These are phyloP conservation scores for Brasilioporus rufonigricans DNA, from an alignment of 768 basidiomycete genomes.

Conservation along the genomic window DNA sequence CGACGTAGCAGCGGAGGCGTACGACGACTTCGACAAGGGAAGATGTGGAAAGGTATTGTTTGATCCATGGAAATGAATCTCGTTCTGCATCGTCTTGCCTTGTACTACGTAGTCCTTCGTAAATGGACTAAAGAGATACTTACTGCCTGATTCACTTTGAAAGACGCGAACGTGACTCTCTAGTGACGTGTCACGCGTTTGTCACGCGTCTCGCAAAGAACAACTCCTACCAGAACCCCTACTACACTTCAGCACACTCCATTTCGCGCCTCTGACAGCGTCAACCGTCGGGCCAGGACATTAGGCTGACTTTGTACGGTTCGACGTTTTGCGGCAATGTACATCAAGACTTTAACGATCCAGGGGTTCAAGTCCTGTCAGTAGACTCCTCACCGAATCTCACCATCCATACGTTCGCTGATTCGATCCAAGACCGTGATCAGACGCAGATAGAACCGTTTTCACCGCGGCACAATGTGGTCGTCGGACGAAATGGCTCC, in stretches of 20 bases:
- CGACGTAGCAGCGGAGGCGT: conserved; percentile 53
- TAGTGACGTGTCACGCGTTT: conserved; percentile 23
- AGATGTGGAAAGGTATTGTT: conserved; percentile 75
- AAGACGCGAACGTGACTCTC: conserved; percentile 16
- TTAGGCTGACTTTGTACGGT: not conserved
- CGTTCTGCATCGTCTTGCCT: not conserved
- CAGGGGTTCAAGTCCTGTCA: conserved; percentile 98
- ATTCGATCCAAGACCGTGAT: conserved; percentile 60
- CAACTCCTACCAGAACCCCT: not conserved
- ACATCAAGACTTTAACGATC: conserved; percentile 86
- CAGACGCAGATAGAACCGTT: conserved; percentile 95
- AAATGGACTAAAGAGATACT: too few species aligned
- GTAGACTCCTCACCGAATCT: conserved; percentile 18
- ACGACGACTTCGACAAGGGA: conserved; percentile 69
- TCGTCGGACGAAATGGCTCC: conserved; percentile 95
- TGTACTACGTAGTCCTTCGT: not conserved
- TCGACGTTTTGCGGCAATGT: conserved; percentile 42
- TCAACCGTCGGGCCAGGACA: not conserved
- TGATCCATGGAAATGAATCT: conserved; percentile 58
- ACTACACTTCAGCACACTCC: not conserved
- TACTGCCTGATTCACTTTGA: too few species aligned
- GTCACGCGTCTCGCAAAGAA: conserved; percentile 3
- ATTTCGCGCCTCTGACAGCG: not conserved
- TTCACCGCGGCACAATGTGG: conserved; percentile 90
- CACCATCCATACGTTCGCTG: not conserved